These are phyloP conservation scores for Hemisphaericaspora subhashii DNA, from an alignment of 1,139 yeast species.

Conservation along the genomic window DNA sequence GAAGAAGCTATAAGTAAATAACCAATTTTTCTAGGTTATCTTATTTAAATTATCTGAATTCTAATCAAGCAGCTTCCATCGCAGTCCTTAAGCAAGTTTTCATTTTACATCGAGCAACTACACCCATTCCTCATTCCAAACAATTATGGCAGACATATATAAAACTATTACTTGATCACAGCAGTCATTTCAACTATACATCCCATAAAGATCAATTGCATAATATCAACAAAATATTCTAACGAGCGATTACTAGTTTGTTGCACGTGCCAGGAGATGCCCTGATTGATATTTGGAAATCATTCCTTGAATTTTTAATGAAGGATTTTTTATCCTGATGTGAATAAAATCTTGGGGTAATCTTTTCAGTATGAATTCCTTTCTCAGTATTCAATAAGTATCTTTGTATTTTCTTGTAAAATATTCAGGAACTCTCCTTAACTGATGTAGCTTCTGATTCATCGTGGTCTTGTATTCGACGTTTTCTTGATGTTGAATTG, in stretches of 20 bases:
- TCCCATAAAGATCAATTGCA: slow-evolving; percentile 15
- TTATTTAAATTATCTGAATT: slow-evolving; percentile 35
- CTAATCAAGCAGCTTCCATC: background rate
- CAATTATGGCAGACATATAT: slow-evolving; percentile 60
- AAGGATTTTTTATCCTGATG: too few relatives aligned
- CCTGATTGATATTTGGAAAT: too few relatives aligned
- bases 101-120: slow-evolving; percentile 55
- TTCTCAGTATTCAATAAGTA: too few relatives aligned
- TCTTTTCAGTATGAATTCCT: too few relatives aligned
- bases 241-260: slow-evolving; percentile 41
- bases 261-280: background rate
- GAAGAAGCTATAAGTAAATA: slow-evolving; percentile 49
- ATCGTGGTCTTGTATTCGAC: too few relatives aligned
- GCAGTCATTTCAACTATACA: slow-evolving; percentile 28
- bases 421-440: too few relatives aligned
- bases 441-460: too few relatives aligned
- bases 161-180: slow-evolving; percentile 37
- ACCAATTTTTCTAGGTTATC: slow-evolving; percentile 48
- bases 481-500: too few relatives aligned
- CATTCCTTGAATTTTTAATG: too few relatives aligned
- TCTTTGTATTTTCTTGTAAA: too few relatives aligned
- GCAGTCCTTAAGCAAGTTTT: slow-evolving; percentile 32
- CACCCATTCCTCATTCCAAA: slow-evolving; percentile 46
- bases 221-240: slow-evolving; percentile 44
- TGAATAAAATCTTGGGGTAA: too few relatives aligned